Evolutionary conservation across 2,329 filamentous ascomycete species (phyloP), one percentile per base, ranked within the genome.

Genomic region (Pezicula rhizophila): DNA sequence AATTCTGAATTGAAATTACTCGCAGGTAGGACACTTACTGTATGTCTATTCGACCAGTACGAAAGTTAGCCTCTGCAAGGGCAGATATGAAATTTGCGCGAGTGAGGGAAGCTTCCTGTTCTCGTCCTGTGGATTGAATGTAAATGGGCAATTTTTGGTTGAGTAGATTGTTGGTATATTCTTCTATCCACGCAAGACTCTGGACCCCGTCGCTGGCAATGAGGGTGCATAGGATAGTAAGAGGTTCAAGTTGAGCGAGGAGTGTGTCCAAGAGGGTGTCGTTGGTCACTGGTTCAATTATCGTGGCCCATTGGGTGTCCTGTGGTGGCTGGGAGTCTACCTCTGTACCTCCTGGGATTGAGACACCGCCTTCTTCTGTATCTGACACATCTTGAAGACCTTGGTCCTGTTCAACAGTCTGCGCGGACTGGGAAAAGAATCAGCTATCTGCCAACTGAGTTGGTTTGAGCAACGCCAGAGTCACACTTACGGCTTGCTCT

Each of bases 241-340:
- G 73, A 42, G 67, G 76, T 56, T 69, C 79, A 45, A 88, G 64
- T 53, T 84, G 80, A 4, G 84, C 82, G 28, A 85, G 71, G 12
- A 82, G 73, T 0, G 84, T 88, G 52, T 89, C 85, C 1, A 88
- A 69, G 6, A 89, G 74, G 1, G 80, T 80, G 42, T 75, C 72
- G 23, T 79, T 75, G 2, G 82, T 85, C 23, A 87, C 70, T 0
- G 84, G 80, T 54, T 85, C 82, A 47, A 85, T 72, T n/a, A 89
- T 74, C 3, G 74, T 77, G 15, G 81, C 83, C 76, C 81, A 86
- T 57, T 84, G 76, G 51, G 82, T 81, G 34, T 77, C 65, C 39
- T 64, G 63, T 42, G 12, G 47, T 46, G n/a, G 42, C 43, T 41
- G 33, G 12, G 37, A 25, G 17, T 34, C 42, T 38, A 44, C 26